A percentile compares a stretch with the other conserved stretches of the same genome.
Conservation (phyloP, 176 grass and related monocot genomes). For the Rhynchospora pubera region DNA sequence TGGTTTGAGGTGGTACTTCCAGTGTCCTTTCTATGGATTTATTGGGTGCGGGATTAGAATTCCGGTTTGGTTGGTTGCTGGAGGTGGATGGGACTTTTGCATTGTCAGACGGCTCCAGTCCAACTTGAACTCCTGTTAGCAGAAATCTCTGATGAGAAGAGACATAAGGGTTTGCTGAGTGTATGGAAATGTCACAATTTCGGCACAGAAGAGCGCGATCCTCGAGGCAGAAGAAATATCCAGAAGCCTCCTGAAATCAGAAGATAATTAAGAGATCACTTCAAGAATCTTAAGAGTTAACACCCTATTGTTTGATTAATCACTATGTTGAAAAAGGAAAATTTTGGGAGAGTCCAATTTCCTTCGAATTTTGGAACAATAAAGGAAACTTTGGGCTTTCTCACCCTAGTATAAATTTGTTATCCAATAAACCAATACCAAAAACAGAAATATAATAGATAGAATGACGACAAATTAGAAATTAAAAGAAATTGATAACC, state of each 20-base stretch:
- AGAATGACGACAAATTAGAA: background rate
- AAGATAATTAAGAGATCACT: background rate
- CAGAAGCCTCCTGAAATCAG: conserved; percentile 55
- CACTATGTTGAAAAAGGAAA: background rate
- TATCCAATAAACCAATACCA: background rate
- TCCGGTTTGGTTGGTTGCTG: background rate
- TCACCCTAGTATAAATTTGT: background rate
- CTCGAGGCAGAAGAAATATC: conserved; percentile 95
- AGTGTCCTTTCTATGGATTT: background rate
- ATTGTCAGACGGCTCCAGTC: conserved; percentile 33
- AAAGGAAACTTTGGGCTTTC: background rate
- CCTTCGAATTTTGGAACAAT: background rate
- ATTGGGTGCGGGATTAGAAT: background rate
- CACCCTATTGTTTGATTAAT: background rate
- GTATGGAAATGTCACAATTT: conserved; percentile 75
- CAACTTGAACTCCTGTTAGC: conserved; percentile 88
- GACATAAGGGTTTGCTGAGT: conserved; percentile 70
- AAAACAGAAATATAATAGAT: background rate
- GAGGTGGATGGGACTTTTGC: background rate
- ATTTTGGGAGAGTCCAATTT: background rate
- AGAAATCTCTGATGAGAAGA: conserved; percentile 81
- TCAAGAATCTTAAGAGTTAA: background rate
- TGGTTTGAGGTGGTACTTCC: background rate
- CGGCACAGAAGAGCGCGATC: conserved; percentile 85
- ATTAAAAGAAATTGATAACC: background rate